phyloP scores from a whole-genome alignment of 768 basidiomycete genomes.

The Psilocybe subaeruginosa region DNA sequence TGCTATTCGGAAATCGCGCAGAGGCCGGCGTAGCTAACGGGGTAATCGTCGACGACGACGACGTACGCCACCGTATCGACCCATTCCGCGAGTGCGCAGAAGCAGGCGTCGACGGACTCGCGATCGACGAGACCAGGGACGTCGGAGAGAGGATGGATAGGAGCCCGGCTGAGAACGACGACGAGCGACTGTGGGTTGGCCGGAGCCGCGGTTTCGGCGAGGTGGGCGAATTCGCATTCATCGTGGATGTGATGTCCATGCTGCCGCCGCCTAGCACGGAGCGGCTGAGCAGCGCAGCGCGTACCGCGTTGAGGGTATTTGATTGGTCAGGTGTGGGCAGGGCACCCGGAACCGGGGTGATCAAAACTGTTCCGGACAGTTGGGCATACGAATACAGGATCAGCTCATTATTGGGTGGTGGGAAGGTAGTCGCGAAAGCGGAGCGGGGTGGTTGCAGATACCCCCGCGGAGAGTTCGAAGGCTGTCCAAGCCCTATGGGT shows the following conservation, averaged over 20 bases:
- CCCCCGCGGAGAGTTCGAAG: constrained; percentile 30
- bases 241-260: constrained; percentile 72
- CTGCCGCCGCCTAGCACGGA: constrained; percentile 70
- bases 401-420: constrained; percentile 60
- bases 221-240: constrained; percentile 24
- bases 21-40: constrained; percentile 19
- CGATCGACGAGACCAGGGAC: constrained; percentile 23
- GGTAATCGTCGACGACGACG: constrained; percentile 13
- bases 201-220: constrained; percentile 24
- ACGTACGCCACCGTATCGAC: constrained; percentile 13
- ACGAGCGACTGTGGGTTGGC: constrained; percentile 49
- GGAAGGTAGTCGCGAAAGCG: constrained; percentile 47
- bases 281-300: constrained; percentile 51
- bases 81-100: constrained; percentile 2
- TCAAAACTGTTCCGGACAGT: constrained; percentile 65
- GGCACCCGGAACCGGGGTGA: constrained; percentile 48
- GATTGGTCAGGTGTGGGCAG: constrained; percentile 47
- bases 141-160: constrained; percentile 51
- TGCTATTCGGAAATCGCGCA: constrained; percentile 15
- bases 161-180: constrained; percentile 55
- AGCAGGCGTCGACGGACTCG: constrained; percentile 17
- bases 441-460: constrained; percentile 33
- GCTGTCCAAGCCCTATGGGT: constrained; percentile 51
- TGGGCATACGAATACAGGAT: constrained; percentile 88
- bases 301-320: constrained; percentile 47